Evolutionary conservation across 345 rosid species (phyloP).

Genomic region (Stellera chamaejasme): DNA sequence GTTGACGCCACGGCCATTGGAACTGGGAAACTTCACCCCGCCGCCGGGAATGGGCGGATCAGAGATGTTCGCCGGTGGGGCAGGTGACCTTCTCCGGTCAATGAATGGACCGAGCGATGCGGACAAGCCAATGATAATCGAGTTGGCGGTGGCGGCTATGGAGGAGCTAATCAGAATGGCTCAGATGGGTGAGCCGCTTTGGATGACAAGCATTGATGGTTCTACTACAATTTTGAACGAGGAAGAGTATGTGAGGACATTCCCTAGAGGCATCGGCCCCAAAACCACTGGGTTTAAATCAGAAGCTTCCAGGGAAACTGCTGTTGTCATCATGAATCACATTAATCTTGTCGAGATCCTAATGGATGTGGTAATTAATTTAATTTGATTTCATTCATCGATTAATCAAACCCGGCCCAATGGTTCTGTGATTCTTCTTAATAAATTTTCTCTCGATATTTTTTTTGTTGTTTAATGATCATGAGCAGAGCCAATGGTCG

Average conservation of each 20-base stretch:
- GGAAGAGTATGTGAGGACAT: constrained; percentile 55
- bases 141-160: constrained; percentile 87
- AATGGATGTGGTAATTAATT: constrained; percentile 56
- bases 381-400: not conserved
- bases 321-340: constrained; percentile 62
- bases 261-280: constrained; percentile 54
- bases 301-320: constrained; percentile 76
- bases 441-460: too few relatives aligned
- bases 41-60: constrained; percentile 38
- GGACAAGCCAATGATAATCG: constrained; percentile 58
- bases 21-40: constrained; percentile 47
- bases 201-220: constrained; percentile 56
- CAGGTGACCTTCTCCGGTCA: constrained; percentile 67
- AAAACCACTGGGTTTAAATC: constrained; percentile 50
- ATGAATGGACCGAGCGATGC: constrained; percentile 46
- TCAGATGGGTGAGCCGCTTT: constrained; percentile 69
- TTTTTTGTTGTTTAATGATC: not conserved
- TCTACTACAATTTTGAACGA: constrained; percentile 31
- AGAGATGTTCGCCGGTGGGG: constrained; percentile 56
- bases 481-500: constrained; percentile 69
- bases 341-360: constrained; percentile 59
- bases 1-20: constrained; percentile 52
- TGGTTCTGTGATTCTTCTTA: not conserved
- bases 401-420: not conserved
- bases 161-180: constrained; percentile 76